Percentiles rank a stretch among this genome's conserved stretches.
phyloP scores from a whole-genome alignment of 2,329 filamentous ascomycete genomes.

The Mycosphaerella arachidis region DNA sequence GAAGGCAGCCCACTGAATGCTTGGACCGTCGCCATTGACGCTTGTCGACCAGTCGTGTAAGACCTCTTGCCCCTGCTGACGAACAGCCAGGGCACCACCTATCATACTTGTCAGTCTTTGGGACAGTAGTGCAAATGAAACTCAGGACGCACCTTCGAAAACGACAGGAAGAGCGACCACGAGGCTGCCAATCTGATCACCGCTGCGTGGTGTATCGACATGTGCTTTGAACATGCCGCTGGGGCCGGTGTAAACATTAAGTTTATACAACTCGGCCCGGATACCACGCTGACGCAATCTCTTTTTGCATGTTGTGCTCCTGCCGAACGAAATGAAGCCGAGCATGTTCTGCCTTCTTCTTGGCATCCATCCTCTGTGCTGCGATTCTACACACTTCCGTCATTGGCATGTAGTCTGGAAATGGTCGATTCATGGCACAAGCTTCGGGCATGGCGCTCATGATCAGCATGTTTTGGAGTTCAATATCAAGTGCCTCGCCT shows the following conservation, averaged over 20 bases:
- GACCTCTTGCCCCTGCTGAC: constrained; percentile 36
- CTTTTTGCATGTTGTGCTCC: neutral
- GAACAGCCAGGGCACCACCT: constrained; percentile 42
- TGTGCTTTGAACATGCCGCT: constrained; percentile 18
- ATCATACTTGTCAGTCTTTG: no score
- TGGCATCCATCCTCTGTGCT: neutral
- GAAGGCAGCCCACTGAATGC: constrained; percentile 49
- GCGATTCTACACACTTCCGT: neutral
- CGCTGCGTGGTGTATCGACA: constrained; percentile 18
- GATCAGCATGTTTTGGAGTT: neutral
- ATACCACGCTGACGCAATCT: constrained; percentile 31
- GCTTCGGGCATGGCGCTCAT: neutral
- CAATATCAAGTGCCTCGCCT: neutral
- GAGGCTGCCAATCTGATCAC: constrained; percentile 15
- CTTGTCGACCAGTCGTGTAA: constrained; percentile 41
- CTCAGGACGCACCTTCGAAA: constrained; percentile 1
- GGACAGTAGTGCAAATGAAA: neutral
- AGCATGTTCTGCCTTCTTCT: neutral
- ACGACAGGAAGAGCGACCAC: constrained; percentile 16
- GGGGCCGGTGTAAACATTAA: constrained; percentile 42
- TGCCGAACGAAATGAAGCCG: constrained; percentile 1
- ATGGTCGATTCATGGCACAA: neutral
- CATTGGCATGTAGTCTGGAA: neutral
- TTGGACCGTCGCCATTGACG: neutral
- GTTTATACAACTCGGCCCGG: constrained; percentile 52